Base-by-base conservation (phyloP, 2,329 filamentous ascomycete genomes). In the Aspergillus ibericus region DNA sequence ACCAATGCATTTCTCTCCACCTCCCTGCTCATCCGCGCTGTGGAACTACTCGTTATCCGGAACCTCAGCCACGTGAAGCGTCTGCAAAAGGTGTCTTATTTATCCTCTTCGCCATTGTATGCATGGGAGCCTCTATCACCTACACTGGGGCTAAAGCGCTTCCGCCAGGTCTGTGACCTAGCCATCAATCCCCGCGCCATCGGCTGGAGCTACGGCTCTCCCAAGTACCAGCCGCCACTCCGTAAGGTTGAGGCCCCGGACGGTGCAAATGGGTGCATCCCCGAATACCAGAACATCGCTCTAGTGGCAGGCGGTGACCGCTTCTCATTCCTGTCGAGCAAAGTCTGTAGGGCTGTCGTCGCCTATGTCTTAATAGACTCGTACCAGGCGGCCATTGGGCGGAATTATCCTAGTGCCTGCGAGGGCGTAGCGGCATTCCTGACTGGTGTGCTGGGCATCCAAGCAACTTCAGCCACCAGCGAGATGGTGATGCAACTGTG, bases 1-100 rank as follows among this genome's bases (percentile, higher is more conserved):
- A 42, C 60, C n/a, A 63, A 64, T 53, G 60, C 56, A 13, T 64
- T 64, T 40, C 38, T 64, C 5, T 59, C 60, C 4, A 52, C 56
- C 16, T 57, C 58, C 22, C 61, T 52, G 20, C 38, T 60, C 12
- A 48, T 64, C 29, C 62, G 62, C 18, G 60, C 60, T 8, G 38
- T 63, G 18, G 62, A 64, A 32, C 49, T 64, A n/a, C 54, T 64
- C 20, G 12, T 64, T 4, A 20, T 56, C 40, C 52, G 56, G 5
- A 29, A 63, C 18, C 58, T 54, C n/a, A 20, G 22, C 20, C 60
- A 49, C 5, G 27, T 64, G 5, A 48, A 55, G 47, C 54, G 52
- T 29, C 48, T 62, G 5, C 56, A 57, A 16, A 57, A 48, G n/a
- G 20, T 56, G 20, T 29, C 50, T 25, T 13, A 46, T 4, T 36